Base-by-base conservation (phyloP, 1,139 yeast species). In the Candida buenavistaensis region DNA sequence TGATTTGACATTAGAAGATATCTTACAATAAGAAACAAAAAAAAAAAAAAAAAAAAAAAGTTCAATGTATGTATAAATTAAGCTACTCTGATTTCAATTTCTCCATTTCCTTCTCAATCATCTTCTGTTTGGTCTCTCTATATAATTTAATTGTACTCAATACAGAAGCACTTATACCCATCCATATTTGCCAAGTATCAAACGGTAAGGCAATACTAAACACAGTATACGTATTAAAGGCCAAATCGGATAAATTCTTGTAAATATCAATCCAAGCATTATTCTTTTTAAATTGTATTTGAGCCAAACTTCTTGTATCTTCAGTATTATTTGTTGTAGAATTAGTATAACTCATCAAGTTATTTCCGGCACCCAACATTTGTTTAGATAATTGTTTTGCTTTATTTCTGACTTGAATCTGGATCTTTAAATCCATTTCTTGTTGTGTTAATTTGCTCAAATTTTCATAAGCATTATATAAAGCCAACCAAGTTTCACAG, bases 401-500 rank as follows among this genome's bases (percentile, higher is more conserved):
- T 39, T 60, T 62, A 41, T 55, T 55, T 40, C 62, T 65, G 4
- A 73, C 68, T 41, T 67, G 68, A 14, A 64, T 64, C 45, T 57
- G 65, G 21, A 66, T 62, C 35, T 58, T 62, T 34, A 63, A 43
- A 32, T 66, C 72, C 59, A 66, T 62, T 47, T 72, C 77, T 45
- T 68, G 66, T 32, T 65, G 70, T 14, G 58, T 55, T 10, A 77
- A 56, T 6, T 51, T 52, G 27, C 60, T 55, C 36, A 77, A 57
- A 33, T 64, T 62, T 13, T 52, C 54, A 49, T 69, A 64, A 14
- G 74, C 70, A 37, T 68, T 71, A 48, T 73, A 74, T 35, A 82
- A 54, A 2, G 78, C 80, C 3, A 78, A 52, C 28, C 80, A 44
- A 12, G 83, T 78, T 48, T 79, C 82, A 32, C 68, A 68, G 54